Conservation (phyloP, 371 early-diverging fungal species). For the Mucor plumbeus region DNA sequence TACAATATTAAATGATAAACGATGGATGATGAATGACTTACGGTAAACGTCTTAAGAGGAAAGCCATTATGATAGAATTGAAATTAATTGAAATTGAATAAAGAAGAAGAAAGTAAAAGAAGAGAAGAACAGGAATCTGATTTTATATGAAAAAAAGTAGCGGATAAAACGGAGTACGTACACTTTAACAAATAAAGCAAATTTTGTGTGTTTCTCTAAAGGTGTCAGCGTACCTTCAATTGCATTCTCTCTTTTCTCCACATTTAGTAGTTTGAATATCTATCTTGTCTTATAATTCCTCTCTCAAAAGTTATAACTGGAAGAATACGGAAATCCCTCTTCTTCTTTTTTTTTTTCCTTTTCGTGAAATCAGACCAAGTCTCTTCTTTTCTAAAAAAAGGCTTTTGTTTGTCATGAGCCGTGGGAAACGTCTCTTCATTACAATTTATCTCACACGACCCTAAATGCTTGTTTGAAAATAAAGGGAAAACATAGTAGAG, state of each 20-base stretch:
- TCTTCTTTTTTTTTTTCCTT: background rate
- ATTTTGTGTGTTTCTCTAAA: background rate
- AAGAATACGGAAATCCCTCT: constrained; percentile 14
- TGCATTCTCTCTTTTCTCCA: constrained; percentile 1
- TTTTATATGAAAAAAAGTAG: constrained; percentile 10
- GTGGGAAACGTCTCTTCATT: constrained; percentile 2
- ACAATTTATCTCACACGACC: constrained; percentile 5
- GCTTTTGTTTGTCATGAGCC: constrained; percentile 3
- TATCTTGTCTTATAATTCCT: constrained; percentile 7
- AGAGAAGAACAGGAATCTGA: background rate
- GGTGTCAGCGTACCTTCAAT: background rate
- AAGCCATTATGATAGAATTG: constrained; percentile 15
- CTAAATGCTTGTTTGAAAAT: background rate
- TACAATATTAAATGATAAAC: background rate
- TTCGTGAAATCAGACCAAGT: background rate
- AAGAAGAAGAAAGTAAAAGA: constrained; percentile 8
- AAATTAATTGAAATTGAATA: background rate
- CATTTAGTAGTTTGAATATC: constrained; percentile 11
- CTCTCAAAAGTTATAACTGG: background rate
- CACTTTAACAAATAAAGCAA: constrained; percentile 1
- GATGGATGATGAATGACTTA: constrained; percentile 18
- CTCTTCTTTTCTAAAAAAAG: constrained; percentile 1
- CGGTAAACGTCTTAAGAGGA: constrained; percentile 26
- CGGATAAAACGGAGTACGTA: constrained; percentile 7
- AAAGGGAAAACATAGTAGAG: background rate